Percentiles rank a stretch among this genome's conserved stretches.
phyloP scores from a whole-genome alignment of 108 stramenopile genomes.

The Cylindrotheca fusiformis region DNA sequence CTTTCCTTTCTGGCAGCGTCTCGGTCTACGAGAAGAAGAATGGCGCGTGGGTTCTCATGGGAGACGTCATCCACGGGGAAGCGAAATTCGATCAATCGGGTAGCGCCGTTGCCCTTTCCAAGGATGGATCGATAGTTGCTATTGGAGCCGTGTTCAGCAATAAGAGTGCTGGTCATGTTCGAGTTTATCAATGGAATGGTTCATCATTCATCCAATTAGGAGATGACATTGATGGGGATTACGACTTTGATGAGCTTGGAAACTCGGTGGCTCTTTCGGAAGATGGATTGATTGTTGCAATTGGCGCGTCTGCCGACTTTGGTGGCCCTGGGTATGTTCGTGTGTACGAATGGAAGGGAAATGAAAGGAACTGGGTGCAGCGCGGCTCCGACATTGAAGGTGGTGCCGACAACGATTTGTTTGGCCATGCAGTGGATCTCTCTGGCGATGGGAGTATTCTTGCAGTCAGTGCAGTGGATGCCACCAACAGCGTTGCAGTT shows the following conservation, averaged over 20 bases:
- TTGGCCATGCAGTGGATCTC: not conserved
- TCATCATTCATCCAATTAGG: slow-evolving; percentile 8
- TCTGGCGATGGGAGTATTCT: not conserved
- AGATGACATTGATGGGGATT: slow-evolving; percentile 14
- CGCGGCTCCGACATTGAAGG: not conserved
- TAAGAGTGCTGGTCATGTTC: slow-evolving; percentile 24
- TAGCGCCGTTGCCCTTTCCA: slow-evolving; percentile 37
- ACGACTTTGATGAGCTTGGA: slow-evolving; percentile 21
- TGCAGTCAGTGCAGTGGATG: not conserved
- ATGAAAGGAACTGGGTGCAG: not conserved
- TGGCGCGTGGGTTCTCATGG: slow-evolving; percentile 13
- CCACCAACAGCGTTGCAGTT: no score
- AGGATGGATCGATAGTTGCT: slow-evolving; percentile 31
- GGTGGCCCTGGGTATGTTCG: slow-evolving; percentile 26
- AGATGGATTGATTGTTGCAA: slow-evolving; percentile 35
- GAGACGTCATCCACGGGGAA: slow-evolving; percentile 20
- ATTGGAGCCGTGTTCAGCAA: slow-evolving; percentile 24
- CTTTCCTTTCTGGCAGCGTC: no score
- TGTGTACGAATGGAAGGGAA: slow-evolving; percentile 6
- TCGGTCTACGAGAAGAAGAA: slow-evolving; percentile 23
- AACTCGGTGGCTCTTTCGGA: slow-evolving; percentile 36
- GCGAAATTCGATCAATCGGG: slow-evolving; percentile 23
- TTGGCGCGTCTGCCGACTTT: slow-evolving; percentile 29
- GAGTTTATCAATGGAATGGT: slow-evolving; percentile 15
- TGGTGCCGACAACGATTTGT: not conserved